phyloP scores from a whole-genome alignment of 768 basidiomycete genomes.

The Naganishia antarctica region DNA sequence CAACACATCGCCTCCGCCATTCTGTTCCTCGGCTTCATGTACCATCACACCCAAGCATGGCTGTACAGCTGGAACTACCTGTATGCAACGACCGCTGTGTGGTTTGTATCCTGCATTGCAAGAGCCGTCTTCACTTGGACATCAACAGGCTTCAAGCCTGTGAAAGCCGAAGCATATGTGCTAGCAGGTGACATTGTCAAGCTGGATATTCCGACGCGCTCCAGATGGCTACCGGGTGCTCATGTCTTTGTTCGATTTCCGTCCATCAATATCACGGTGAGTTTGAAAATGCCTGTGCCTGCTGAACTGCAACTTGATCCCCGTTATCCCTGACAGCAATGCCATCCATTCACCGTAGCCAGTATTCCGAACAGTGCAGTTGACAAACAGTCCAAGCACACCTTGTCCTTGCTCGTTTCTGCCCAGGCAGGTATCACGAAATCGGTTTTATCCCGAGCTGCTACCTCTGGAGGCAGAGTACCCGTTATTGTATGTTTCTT shows the following conservation, averaged over 20 bases:
- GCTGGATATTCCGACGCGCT: conserved; percentile 12
- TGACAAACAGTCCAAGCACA: neutral
- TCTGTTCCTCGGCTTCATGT: conserved; percentile 41
- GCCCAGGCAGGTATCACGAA: conserved; percentile 13
- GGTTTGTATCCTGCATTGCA: conserved; percentile 4
- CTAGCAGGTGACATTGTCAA: neutral
- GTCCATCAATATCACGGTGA: conserved; percentile 16
- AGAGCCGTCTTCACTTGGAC: conserved; percentile 8
- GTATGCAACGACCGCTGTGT: conserved; percentile 31
- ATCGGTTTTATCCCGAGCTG: neutral
- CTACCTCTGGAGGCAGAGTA: neutral
- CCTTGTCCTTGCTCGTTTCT: conserved; percentile 2
- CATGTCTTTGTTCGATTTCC: conserved; percentile 25
- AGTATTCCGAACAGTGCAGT: neutral
- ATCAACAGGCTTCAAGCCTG: conserved; percentile 5
- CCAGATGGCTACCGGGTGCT: conserved; percentile 12
- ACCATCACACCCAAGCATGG: conserved; percentile 38
- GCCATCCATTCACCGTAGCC: conserved; percentile 19
- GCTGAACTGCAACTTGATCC: neutral
- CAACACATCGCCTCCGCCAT: conserved; percentile 24
- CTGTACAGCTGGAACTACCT: conserved; percentile 35
- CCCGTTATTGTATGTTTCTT: conserved; percentile 21
- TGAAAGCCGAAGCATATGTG: conserved; percentile 15
- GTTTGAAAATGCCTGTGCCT: neutral
- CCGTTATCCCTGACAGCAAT: neutral